These are phyloP conservation scores for Globisporangium emineosum DNA, from an alignment of 352 stramenopile genomes.

Conservation along the genomic window DNA sequence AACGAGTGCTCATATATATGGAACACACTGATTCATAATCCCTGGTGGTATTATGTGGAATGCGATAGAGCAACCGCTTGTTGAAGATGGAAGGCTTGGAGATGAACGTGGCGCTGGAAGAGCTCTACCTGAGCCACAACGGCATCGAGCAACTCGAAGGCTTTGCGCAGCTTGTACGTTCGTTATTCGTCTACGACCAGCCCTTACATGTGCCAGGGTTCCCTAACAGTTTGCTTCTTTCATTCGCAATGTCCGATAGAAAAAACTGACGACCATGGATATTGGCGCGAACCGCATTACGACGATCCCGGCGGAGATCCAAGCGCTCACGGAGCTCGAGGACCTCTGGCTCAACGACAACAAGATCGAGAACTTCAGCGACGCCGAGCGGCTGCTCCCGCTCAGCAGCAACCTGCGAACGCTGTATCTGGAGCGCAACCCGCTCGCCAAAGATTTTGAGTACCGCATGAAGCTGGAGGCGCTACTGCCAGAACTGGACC, in stretches of 20 bases:
- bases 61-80: conserved; percentile 94
- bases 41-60: neutral
- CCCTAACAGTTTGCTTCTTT: neutral
- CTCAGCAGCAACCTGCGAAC: conserved; percentile 82
- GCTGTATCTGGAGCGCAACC: conserved; percentile 97
- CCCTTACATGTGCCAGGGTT: neutral
- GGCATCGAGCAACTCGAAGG: conserved; percentile 90
- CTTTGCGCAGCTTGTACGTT: conserved; percentile 67
- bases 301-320: conserved; percentile 45
- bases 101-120: conserved; percentile 86
- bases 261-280: conserved; percentile 58
- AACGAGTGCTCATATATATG: neutral
- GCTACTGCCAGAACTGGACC: conserved; percentile 87
- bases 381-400: conserved; percentile 66
- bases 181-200: too few relatives aligned
- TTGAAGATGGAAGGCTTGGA: conserved; percentile 90
- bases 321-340: conserved; percentile 40
- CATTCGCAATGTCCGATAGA: conserved; percentile 29
- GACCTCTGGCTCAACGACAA: conserved; percentile 85
- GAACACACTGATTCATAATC: too few relatives aligned
- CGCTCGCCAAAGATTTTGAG: conserved; percentile 90
- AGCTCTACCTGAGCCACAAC: conserved; percentile 98
- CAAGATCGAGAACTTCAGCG: conserved; percentile 53
- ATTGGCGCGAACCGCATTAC: conserved; percentile 84
- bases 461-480: conserved; percentile 93